These are phyloP conservation scores for Fusarium sublunatum DNA, from an alignment of 2,329 filamentous ascomycete genomes.

Conservation along the genomic window DNA sequence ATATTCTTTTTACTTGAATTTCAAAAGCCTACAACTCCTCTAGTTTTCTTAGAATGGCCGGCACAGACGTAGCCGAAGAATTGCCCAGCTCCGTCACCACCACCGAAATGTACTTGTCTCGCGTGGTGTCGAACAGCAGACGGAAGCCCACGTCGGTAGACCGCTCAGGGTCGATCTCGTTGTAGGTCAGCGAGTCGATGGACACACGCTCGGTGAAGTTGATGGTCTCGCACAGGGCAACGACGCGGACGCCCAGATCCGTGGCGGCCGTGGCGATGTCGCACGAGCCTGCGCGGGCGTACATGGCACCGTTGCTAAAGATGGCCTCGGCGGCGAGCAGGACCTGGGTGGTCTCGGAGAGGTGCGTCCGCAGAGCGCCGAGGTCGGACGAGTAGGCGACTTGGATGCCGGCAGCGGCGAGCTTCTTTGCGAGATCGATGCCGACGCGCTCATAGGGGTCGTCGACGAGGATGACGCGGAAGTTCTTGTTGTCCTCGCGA, in stretches of 20 bases:
- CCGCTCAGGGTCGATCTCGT: slow-evolving; percentile 86
- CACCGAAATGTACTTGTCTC: slow-evolving; percentile 85
- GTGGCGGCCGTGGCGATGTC: slow-evolving; percentile 86
- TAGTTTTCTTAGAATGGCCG: slow-evolving; percentile 68
- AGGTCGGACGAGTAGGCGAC: slow-evolving; percentile 84
- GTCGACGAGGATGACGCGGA: slow-evolving; percentile 88
- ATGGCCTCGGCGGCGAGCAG: slow-evolving; percentile 93
- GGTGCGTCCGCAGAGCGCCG: slow-evolving; percentile 78
- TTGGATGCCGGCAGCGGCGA: slow-evolving; percentile 75
- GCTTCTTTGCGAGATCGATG: slow-evolving; percentile 72
- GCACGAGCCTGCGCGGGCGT: slow-evolving; percentile 87
- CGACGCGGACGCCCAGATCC: slow-evolving; percentile 79
- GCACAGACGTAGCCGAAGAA: slow-evolving; percentile 86
- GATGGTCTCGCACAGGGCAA: slow-evolving; percentile 92
- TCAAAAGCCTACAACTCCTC: slow-evolving; percentile 61
- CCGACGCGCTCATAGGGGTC: slow-evolving; percentile 66
- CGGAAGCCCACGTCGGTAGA: slow-evolving; percentile 66
- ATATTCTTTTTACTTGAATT: slow-evolving; percentile 29
- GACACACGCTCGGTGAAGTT: slow-evolving; percentile 91
- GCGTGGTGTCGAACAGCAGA: slow-evolving; percentile 92
- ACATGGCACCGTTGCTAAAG: slow-evolving; percentile 93
- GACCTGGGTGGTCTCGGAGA: slow-evolving; percentile 76
- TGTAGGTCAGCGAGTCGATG: slow-evolving; percentile 91
- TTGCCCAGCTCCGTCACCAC: slow-evolving; percentile 93
- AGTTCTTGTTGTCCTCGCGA: slow-evolving; percentile 74